Evolutionary conservation across 2,329 filamentous ascomycete genomes (phyloP), one percentile per base, ranked within the genome.

Genomic region (Clonostachys rhizophaga): DNA sequence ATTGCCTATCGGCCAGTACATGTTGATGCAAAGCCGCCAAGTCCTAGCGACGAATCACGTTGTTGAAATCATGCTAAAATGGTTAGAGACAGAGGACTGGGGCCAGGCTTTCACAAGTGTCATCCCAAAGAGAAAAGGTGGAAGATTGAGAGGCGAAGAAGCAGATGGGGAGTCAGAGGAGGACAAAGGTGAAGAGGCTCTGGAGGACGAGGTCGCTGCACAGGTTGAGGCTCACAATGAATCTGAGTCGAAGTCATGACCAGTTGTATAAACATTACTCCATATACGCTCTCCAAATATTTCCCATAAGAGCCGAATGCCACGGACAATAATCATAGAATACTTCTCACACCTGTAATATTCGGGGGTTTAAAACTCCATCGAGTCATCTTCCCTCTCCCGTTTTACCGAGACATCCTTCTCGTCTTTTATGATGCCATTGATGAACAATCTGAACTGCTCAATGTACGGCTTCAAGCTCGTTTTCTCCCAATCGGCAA

Each of bases 401-500:
- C 78, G 61, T 70, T 83, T 83, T 6, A 80, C 67, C 54, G 64
- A 71, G 5, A 66, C 61, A 47, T 74, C 83, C 52, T 74, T 74
- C 63, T 86, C 84, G 49, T 95, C 92, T 64, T 86, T 91, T 65
- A 96, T 76, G 47, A 99, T 65, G 1, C 72, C 78, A 10, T 81
- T 78, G 8, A 97, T 89, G 67, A 96, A 95, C 1, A 76, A 78
- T 55, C 87, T 80, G 67, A 99, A 97, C 55, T 86, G 85, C 49
- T 97, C 91, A 35, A 97, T 83, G 63, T 95, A 97, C 9, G 91
- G 90, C 71, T 87, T 95, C 60, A 99, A 67, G 54, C 89, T 90
- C 20, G 94, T 99, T 81, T 97, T 99, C 69, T 99, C 92, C 84
- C 92, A 97, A 62, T 99, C 94, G 55, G 86, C 80, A 43, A 88